phyloP scores from a whole-genome alignment of 116 monocot genomes.

The Zostera marina region DNA sequence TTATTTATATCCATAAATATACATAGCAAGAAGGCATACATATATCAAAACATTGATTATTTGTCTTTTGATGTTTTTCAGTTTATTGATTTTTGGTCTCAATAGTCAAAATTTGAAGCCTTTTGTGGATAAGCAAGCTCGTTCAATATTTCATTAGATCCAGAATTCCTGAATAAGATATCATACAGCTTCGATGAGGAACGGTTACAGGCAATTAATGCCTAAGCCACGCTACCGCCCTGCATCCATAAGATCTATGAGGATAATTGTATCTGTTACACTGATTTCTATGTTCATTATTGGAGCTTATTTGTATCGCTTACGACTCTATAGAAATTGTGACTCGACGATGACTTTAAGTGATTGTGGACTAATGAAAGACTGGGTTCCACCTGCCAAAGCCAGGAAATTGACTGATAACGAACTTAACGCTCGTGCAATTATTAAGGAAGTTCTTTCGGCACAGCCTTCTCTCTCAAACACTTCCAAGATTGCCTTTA shows the following conservation, averaged over 20 bases:
- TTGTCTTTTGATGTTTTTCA: background rate
- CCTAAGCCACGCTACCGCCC: slow-evolving; percentile 30
- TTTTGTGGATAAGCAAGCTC: background rate
- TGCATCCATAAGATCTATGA: slow-evolving; percentile 45
- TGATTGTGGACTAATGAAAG: slow-evolving; percentile 45
- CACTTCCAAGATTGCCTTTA: slow-evolving; percentile 76
- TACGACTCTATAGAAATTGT: slow-evolving; percentile 34
- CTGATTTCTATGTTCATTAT: slow-evolving; percentile 59
- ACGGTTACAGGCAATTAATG: slow-evolving; percentile 29
- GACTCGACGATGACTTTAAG: slow-evolving; percentile 64
- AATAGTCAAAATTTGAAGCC: background rate
- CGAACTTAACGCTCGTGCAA: slow-evolving; percentile 47
- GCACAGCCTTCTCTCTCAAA: slow-evolving; percentile 24
- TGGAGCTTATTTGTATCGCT: slow-evolving; percentile 59
- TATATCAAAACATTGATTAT: no score
- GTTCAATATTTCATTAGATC: background rate
- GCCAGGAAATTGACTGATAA: slow-evolving; percentile 50
- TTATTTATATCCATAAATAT: no score
- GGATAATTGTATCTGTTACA: slow-evolving; percentile 56
- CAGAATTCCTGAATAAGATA: background rate
- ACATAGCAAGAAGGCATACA: no score
- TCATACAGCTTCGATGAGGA: slow-evolving; percentile 23
- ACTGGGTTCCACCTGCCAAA: slow-evolving; percentile 72
- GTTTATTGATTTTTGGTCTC: background rate
- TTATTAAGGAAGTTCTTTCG: slow-evolving; percentile 46